Percentiles rank a stretch among this genome's conserved stretches.
phyloP scores from a whole-genome alignment of 441 rosid species.

The Flueggea neowawraea region DNA sequence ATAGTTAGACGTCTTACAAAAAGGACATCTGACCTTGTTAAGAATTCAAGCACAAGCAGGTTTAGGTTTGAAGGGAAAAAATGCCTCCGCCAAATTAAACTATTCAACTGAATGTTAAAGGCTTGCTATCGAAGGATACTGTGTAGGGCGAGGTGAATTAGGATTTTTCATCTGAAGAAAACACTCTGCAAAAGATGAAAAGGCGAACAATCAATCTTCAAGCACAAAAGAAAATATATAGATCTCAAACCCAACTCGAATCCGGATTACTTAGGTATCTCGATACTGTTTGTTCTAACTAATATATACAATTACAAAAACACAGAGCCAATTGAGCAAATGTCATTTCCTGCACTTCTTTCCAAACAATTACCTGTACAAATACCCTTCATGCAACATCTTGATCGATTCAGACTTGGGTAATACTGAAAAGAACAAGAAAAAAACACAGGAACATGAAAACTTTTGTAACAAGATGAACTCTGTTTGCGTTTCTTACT shows the following conservation, averaged over 20 bases:
- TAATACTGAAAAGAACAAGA: slow-evolving; percentile 49
- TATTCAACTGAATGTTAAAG: slow-evolving; percentile 7
- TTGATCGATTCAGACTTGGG: slow-evolving; percentile 97
- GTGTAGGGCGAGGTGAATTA: slow-evolving; percentile 87
- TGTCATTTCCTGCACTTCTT: no score
- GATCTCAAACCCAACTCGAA: not conserved
- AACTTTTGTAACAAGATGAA: not conserved
- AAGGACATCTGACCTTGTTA: slow-evolving; percentile 80
- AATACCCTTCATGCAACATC: slow-evolving; percentile 95
- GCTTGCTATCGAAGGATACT: slow-evolving; percentile 62
- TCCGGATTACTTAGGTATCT: not conserved
- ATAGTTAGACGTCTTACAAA: slow-evolving; percentile 94
- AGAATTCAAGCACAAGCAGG: slow-evolving; percentile 28
- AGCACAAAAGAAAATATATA: not conserved
- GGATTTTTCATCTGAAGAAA: slow-evolving; percentile 99
- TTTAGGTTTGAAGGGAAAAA: slow-evolving; percentile 3
- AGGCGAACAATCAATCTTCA: slow-evolving; percentile 22
- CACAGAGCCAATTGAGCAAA: no score
- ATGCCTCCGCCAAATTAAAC: not conserved
- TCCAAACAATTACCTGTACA: slow-evolving; percentile 68
- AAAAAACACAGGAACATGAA: slow-evolving; percentile 7
- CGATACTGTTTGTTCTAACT: no score
- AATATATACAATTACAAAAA: no score
- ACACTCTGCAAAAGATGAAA: slow-evolving; percentile 57
- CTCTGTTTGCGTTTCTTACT: no score